Percentiles rank a stretch among this genome's conserved stretches.
These are phyloP conservation scores for Alloteropsis angusta DNA, from an alignment of 202 grass and related monocot genomes.

Conservation along the genomic window DNA sequence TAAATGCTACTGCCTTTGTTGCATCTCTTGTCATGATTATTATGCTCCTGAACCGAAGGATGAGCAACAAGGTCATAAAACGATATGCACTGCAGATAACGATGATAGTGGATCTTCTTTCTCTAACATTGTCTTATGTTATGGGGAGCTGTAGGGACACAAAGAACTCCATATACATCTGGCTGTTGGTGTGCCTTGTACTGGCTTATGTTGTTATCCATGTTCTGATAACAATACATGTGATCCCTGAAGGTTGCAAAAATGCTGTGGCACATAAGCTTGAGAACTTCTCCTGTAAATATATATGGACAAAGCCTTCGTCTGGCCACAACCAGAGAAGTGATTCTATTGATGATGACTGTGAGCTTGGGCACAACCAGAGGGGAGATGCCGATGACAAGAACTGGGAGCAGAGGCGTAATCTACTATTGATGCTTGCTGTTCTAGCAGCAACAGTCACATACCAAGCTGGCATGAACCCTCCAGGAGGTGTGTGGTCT, in stretches of 20 bases:
- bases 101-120: constrained; percentile 47
- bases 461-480: constrained; percentile 42
- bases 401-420: constrained; percentile 7
- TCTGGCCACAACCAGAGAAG: neutral
- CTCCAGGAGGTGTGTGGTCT: constrained; percentile 54
- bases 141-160: constrained; percentile 35
- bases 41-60: constrained; percentile 33
- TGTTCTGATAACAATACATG: constrained; percentile 13
- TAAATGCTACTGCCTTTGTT: constrained; percentile 44
- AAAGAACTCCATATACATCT: constrained; percentile 21
- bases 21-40: constrained; percentile 48
- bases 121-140: constrained; percentile 38
- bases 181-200: constrained; percentile 19
- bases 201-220: constrained; percentile 36
- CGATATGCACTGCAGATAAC: constrained; percentile 16
- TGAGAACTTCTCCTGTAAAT: neutral
- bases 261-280: neutral
- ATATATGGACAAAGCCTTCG: neutral
- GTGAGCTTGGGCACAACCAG: neutral
- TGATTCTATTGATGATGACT: neutral
- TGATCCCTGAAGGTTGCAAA: constrained; percentile 14
- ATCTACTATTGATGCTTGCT: constrained; percentile 36
- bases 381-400: neutral
- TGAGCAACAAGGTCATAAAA: constrained; percentile 17
- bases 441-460: constrained; percentile 15